phyloP scores from a whole-genome alignment of 2,329 filamentous ascomycete genomes.

The Myotisia sp. region DNA sequence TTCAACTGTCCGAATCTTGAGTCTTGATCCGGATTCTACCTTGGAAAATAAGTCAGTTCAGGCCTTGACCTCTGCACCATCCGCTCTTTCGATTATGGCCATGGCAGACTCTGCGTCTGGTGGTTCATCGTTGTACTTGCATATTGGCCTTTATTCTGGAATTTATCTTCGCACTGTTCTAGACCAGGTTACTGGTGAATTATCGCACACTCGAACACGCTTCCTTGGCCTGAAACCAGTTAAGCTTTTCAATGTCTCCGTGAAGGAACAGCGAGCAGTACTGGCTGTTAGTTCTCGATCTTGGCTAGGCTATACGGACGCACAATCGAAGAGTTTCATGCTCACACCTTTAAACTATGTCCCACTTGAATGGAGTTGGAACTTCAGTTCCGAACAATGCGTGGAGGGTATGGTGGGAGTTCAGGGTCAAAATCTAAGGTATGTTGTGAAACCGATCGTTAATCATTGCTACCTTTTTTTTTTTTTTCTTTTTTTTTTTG shows the following conservation, averaged over 20 bases:
- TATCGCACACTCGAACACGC: slow-evolving; percentile 86
- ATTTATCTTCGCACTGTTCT: slow-evolving; percentile 91
- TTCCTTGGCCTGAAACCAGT: slow-evolving; percentile 87
- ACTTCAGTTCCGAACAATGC: slow-evolving; percentile 90
- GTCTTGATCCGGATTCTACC: slow-evolving; percentile 76
- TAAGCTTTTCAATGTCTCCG: slow-evolving; percentile 78
- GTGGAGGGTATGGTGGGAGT: slow-evolving; percentile 89
- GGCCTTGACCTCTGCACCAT: slow-evolving; percentile 78
- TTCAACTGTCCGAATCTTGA: slow-evolving; percentile 84
- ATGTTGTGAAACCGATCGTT: slow-evolving; percentile 30
- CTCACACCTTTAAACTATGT: slow-evolving; percentile 84
- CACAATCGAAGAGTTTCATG: slow-evolving; percentile 74
- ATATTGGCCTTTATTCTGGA: slow-evolving; percentile 89
- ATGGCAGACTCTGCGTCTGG: slow-evolving; percentile 91
- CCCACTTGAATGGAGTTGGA: slow-evolving; percentile 84
- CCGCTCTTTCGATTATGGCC: slow-evolving; percentile 75
- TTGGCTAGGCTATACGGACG: slow-evolving; percentile 91
- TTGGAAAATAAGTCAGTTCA: slow-evolving; percentile 91
- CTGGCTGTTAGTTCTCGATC: slow-evolving; percentile 81
- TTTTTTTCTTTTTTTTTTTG: slow-evolving; percentile 3
- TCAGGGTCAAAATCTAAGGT: slow-evolving; percentile 77
- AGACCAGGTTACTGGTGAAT: slow-evolving; percentile 87
- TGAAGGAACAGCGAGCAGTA: slow-evolving; percentile 70
- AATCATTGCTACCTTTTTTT: no score
- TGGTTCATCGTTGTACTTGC: slow-evolving; percentile 77